phyloP scores from a whole-genome alignment of 2,329 filamentous ascomycete species.

The Ceratocystis papillata region DNA sequence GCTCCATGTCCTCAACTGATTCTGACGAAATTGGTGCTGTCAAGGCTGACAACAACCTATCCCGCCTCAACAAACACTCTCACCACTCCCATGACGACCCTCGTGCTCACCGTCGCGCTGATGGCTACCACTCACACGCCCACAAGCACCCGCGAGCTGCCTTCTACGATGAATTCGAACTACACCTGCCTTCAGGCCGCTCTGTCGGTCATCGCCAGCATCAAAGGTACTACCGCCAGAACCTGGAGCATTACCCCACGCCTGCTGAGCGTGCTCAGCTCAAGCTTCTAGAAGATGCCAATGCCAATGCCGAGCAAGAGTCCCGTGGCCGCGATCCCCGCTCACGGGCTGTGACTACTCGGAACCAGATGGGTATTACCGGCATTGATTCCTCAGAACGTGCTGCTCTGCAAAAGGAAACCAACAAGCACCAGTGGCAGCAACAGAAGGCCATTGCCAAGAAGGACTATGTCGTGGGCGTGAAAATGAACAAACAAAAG shows the following conservation, averaged over 20 bases:
- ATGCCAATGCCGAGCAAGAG: constrained; percentile 26
- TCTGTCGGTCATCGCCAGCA: constrained; percentile 83
- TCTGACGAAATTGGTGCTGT: constrained; percentile 74
- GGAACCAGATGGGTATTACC: constrained; percentile 20
- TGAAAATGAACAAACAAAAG: constrained; percentile 44
- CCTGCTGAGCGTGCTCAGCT: constrained; percentile 62
- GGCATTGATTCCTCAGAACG: constrained; percentile 17
- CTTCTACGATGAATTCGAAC: constrained; percentile 85
- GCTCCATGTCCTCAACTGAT: constrained; percentile 75
- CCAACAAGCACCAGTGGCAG: constrained; percentile 18
- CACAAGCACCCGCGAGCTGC: constrained; percentile 65
- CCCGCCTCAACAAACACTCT: constrained; percentile 58
- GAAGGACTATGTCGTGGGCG: constrained; percentile 23
- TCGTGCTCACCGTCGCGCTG: constrained; percentile 59
- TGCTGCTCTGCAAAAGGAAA: constrained; percentile 18
- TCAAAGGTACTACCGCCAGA: constrained; percentile 83
- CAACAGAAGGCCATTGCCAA: constrained; percentile 23
- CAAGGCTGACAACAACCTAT: constrained; percentile 59
- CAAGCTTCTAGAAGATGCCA: constrained; percentile 46
- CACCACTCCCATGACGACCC: constrained; percentile 65
- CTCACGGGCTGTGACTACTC: constrained; percentile 9
- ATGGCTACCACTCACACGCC: constrained; percentile 73
- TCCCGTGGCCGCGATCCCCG: constrained; percentile 19
- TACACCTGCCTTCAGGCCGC: constrained; percentile 82
- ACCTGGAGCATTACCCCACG: constrained; percentile 73